Evolutionary conservation across 1,284 basidiomycete genomes (phyloP).

Genomic region (Calocybe gambosa): DNA sequence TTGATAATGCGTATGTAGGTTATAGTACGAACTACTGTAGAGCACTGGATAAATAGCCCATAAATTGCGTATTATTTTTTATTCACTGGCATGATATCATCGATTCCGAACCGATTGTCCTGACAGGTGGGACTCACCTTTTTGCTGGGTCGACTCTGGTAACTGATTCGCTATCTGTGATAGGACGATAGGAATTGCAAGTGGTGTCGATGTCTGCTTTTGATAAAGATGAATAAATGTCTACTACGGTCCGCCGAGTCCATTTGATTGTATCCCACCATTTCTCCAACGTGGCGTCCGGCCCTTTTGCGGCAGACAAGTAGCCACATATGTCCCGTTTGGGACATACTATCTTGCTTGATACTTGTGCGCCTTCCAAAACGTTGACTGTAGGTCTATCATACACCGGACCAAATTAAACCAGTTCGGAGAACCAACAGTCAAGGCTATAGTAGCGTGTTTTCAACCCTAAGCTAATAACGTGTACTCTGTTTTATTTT

Average conservation of each 20-base stretch:
- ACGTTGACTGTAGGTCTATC: too few species aligned
- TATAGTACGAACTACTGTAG: not conserved
- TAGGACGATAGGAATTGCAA: not conserved
- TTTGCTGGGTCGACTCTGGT: not conserved
- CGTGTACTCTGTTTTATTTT: too few species aligned
- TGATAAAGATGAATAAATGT: too few species aligned
- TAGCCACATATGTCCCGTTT: too few species aligned
- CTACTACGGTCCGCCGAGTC: not conserved
- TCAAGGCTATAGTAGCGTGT: not conserved
- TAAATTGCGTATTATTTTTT: not conserved
- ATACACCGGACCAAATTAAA: too few species aligned
- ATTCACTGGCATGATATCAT: not conserved
- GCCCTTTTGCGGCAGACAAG: too few species aligned
- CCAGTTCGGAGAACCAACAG: too few species aligned
- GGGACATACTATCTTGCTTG: too few species aligned
- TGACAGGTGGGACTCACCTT: not conserved
- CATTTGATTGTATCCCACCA: too few species aligned
- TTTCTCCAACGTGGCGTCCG: too few species aligned
- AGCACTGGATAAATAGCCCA: not conserved
- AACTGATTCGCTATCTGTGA: not conserved
- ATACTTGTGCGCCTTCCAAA: too few species aligned
- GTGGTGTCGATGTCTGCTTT: not conserved
- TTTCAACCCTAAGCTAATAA: not conserved
- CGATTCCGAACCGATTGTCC: not conserved
- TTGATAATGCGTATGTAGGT: constrained; percentile 58